Evolutionary conservation across 2,329 filamentous ascomycete genomes (phyloP).

Genomic region (Aphanoascus verrucosus): DNA sequence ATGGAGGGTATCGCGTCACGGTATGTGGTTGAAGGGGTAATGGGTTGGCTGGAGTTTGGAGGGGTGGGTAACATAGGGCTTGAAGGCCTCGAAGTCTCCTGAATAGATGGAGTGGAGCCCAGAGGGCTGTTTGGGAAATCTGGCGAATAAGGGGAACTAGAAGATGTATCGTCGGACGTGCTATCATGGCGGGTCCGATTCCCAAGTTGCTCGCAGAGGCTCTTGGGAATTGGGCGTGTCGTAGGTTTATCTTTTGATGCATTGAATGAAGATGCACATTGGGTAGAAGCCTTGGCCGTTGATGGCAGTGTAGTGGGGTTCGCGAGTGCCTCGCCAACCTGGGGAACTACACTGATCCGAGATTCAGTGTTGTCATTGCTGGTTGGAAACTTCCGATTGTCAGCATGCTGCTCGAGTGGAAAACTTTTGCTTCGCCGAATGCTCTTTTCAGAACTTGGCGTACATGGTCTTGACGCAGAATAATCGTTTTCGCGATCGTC

Average conservation of each 20-base stretch:
- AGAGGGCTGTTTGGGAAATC: conserved; percentile 1
- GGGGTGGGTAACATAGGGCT: background rate
- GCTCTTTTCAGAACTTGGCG: background rate
- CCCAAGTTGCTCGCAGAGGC: background rate
- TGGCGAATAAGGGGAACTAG: background rate
- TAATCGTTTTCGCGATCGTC: background rate
- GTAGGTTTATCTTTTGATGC: background rate
- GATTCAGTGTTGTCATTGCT: background rate
- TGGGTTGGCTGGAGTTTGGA: conserved; percentile 10
- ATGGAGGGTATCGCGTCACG: conserved; percentile 22
- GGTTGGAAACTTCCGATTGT: background rate
- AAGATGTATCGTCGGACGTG: background rate
- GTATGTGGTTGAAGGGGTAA: conserved; percentile 28
- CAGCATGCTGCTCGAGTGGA: background rate
- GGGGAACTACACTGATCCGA: too few species aligned
- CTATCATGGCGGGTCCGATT: background rate
- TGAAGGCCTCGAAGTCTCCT: background rate
- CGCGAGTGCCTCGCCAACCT: background rate
- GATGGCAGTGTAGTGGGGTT: background rate
- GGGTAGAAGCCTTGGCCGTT: background rate
- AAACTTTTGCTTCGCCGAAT: conserved; percentile 1
- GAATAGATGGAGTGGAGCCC: background rate
- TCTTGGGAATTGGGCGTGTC: background rate
- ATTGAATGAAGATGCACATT: background rate
- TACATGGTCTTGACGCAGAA: background rate